A percentile compares a stretch with the other conserved stretches of the same genome.
phyloP scores from a whole-genome alignment of 2,329 filamentous ascomycete genomes.

The Metarhizium brunneum region DNA sequence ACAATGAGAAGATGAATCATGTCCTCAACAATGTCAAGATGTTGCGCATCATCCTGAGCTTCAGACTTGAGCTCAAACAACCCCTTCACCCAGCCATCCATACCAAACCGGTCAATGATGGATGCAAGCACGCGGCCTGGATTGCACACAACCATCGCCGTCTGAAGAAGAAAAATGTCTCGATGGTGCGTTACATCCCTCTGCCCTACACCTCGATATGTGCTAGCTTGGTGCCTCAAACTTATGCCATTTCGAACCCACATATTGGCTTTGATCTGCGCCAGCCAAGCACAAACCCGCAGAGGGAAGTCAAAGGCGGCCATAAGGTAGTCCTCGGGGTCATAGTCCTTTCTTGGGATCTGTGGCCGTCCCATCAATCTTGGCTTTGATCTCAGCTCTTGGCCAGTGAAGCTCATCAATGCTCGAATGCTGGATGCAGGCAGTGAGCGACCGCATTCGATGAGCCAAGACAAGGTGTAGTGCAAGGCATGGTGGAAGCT shows the following conservation, averaged over 20 bases:
- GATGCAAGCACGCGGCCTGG: slow-evolving; percentile 77
- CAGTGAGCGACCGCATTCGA: slow-evolving; percentile 79
- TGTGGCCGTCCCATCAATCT: slow-evolving; percentile 50
- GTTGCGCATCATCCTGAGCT: slow-evolving; percentile 77
- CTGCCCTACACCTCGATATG: slow-evolving; percentile 82
- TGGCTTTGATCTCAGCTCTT: slow-evolving; percentile 58
- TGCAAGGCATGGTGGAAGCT: slow-evolving; percentile 97
- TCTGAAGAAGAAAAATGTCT: slow-evolving; percentile 89
- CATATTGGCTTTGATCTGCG: slow-evolving; percentile 97
- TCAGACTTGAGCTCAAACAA: slow-evolving; percentile 63
- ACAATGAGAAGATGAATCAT: slow-evolving; percentile 91
- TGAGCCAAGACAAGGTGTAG: slow-evolving; percentile 91
- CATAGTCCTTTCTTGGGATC: slow-evolving; percentile 47
- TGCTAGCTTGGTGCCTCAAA: slow-evolving; percentile 86
- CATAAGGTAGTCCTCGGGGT: slow-evolving; percentile 71
- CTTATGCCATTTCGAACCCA: slow-evolving; percentile 98
- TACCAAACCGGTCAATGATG: slow-evolving; percentile 83
- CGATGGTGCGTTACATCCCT: slow-evolving; percentile 89
- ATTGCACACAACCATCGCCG: slow-evolving; percentile 78
- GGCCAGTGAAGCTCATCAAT: slow-evolving; percentile 62
- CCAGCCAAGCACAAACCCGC: slow-evolving; percentile 88
- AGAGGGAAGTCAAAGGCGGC: slow-evolving; percentile 88
- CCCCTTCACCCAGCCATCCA: slow-evolving; percentile 79
- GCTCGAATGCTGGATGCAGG: slow-evolving; percentile 54
- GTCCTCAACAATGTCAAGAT: slow-evolving; percentile 89